Conservation (phyloP, 768 basidiomycete genomes). For the Pisolithus tinctorius region DNA sequence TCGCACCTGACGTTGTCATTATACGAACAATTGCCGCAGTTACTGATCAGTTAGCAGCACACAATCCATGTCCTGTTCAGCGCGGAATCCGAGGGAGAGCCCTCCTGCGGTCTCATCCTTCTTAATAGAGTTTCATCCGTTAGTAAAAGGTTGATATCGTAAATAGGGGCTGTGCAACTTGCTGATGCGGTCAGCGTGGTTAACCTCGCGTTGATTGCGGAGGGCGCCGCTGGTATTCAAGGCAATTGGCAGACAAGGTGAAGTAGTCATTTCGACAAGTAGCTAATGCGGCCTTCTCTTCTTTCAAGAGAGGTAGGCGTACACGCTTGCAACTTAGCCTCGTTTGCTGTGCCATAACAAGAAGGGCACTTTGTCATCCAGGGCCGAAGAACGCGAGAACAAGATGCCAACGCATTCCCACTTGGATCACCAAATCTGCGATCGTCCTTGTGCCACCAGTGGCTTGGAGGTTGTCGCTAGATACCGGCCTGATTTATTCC, state of each 20-base stretch:
- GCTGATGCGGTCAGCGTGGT: not conserved
- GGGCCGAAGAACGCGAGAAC: not conserved
- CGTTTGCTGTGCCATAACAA: not conserved
- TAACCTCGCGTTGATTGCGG: not conserved
- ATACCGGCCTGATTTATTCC: no score
- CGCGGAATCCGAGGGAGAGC: not conserved
- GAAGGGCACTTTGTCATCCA: not conserved
- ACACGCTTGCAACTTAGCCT: not conserved
- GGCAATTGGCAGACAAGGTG: no score
- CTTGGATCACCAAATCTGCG: no score
- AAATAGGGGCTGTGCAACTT: not conserved
- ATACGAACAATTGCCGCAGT: not conserved
- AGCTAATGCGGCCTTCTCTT: not conserved
- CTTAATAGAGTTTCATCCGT: not conserved
- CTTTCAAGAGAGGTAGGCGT: not conserved
- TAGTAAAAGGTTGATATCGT: not conserved
- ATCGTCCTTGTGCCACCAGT: no score
- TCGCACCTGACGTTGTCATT: not conserved
- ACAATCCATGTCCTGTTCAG: no score
- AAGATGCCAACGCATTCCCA: no score
- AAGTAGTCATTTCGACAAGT: not conserved
- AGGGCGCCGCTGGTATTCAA: no score
- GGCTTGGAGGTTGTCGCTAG: no score
- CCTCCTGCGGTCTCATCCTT: not conserved
- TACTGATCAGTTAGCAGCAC: no score